Evolutionary conservation across 768 basidiomycete genomes (phyloP).

Genomic region (Tricholoma saponaceum): DNA sequence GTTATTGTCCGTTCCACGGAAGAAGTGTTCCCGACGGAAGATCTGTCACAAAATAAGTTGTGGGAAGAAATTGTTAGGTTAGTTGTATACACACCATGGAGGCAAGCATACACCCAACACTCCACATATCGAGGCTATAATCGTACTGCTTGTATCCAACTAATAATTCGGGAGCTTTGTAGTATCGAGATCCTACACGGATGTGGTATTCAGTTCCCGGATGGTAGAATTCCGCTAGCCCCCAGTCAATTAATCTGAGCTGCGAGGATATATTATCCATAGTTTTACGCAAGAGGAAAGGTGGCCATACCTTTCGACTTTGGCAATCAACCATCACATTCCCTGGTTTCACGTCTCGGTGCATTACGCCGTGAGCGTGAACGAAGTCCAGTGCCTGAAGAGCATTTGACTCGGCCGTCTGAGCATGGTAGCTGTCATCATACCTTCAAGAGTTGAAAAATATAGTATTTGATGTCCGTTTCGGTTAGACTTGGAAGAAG

Average conservation of each 20-base stretch:
- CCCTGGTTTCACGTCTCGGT: slow-evolving; percentile 43
- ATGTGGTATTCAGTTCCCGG: slow-evolving; percentile 68
- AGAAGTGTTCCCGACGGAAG: slow-evolving; percentile 72
- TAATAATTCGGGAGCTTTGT: slow-evolving; percentile 69
- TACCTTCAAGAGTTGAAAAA: slow-evolving; percentile 59
- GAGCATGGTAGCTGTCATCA: neutral
- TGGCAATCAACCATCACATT: slow-evolving; percentile 76
- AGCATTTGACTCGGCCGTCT: neutral
- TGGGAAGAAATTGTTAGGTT: neutral
- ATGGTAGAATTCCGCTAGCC: slow-evolving; percentile 74
- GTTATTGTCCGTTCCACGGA: slow-evolving; percentile 70
- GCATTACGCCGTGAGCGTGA: slow-evolving; percentile 71
- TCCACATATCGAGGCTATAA: slow-evolving; percentile 72
- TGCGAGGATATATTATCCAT: slow-evolving; percentile 16
- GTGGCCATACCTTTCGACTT: slow-evolving; percentile 46
- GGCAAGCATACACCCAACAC: slow-evolving; percentile 71
- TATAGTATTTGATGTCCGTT: slow-evolving; percentile 64
- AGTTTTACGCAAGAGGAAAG: neutral
- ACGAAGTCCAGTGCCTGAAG: slow-evolving; percentile 59
- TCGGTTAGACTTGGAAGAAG: slow-evolving; percentile 57
- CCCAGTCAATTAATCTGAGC: slow-evolving; percentile 70
- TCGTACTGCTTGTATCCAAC: slow-evolving; percentile 73
- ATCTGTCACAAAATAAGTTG: slow-evolving; percentile 35
- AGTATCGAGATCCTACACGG: slow-evolving; percentile 67
- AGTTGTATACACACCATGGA: slow-evolving; percentile 50